Conservation (phyloP, 2,329 filamentous ascomycete genomes). For the Epichloe elymi region DNA sequence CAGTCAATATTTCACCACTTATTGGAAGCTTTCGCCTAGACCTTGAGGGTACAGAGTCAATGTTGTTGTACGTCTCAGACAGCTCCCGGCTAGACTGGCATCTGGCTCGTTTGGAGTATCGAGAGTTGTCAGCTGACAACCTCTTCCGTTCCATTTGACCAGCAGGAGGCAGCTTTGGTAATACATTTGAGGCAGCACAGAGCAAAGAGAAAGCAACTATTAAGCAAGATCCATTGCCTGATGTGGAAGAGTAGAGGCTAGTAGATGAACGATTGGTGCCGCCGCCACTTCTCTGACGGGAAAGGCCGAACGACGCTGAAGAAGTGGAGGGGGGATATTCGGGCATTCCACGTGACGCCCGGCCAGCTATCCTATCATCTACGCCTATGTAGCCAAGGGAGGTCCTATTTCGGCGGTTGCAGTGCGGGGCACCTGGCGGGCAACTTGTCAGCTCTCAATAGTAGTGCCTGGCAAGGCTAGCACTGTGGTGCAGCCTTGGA, state of each 20-base stretch:
- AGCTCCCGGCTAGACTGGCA: slow-evolving; percentile 5
- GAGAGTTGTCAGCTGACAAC: not conserved
- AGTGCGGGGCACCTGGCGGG: not conserved
- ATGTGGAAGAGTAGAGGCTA: not conserved
- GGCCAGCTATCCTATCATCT: not conserved
- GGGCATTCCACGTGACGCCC: not conserved
- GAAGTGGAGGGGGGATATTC: not conserved
- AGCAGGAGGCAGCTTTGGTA: not conserved
- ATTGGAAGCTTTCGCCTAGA: not conserved
- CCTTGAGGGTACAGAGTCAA: slow-evolving; percentile 3
- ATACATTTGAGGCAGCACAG: not conserved
- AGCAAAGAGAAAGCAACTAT: not conserved
- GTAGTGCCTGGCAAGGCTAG: not conserved
- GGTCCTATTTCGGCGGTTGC: not conserved
- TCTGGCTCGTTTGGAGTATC: slow-evolving; percentile 2
- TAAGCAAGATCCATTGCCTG: not conserved
- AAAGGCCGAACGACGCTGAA: not conserved
- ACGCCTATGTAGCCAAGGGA: not conserved
- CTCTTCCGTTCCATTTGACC: slow-evolving; percentile 6
- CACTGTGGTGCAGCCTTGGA: not conserved
- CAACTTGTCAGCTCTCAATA: not conserved
- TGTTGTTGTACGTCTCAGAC: not conserved
- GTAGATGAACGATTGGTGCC: slow-evolving; percentile 1
- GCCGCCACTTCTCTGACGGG: not conserved
- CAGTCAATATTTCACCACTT: not conserved